These are phyloP conservation scores for Amyloporia xantha DNA, from an alignment of 768 basidiomycete genomes.

Conservation along the genomic window DNA sequence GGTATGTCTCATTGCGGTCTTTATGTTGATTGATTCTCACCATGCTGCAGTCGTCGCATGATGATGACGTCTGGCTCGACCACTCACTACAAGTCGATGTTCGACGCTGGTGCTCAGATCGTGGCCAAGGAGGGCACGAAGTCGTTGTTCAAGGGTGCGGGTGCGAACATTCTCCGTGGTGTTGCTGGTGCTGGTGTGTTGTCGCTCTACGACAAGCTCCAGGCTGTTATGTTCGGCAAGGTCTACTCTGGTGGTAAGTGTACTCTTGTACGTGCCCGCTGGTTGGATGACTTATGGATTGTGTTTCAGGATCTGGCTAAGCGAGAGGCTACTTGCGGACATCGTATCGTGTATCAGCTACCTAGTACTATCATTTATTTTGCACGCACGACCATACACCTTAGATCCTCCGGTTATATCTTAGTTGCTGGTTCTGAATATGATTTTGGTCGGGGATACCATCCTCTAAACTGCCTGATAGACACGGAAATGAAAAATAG, in stretches of 20 bases:
- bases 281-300: not conserved
- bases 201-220: slow-evolving; percentile 98
- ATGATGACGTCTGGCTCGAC: slow-evolving; percentile 99
- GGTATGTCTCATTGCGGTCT: slow-evolving; percentile 36
- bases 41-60: slow-evolving; percentile 88
- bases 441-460: slow-evolving; percentile 1
- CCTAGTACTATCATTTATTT: slow-evolving; percentile 25
- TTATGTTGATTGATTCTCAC: too few relatives aligned
- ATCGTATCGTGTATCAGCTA: slow-evolving; percentile 22
- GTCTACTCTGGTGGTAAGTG: slow-evolving; percentile 93
- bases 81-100: slow-evolving; percentile 99
- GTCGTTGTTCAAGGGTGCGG: slow-evolving; percentile 99
- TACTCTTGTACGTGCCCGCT: not conserved
- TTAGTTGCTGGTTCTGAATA: slow-evolving; percentile 15
- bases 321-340: slow-evolving; percentile 17
- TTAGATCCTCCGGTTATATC: slow-evolving; percentile 30
- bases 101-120: slow-evolving; percentile 94
- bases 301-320: slow-evolving; percentile 36
- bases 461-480: not conserved
- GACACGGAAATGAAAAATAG: too few relatives aligned
- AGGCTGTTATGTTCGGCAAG: slow-evolving; percentile 95
- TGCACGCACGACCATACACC: slow-evolving; percentile 23
- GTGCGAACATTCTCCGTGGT: slow-evolving; percentile 90
- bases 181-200: slow-evolving; percentile 99
- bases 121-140: slow-evolving; percentile 90